Percentiles rank a stretch among this genome's conserved stretches.
phyloP scores from a whole-genome alignment of 1,139 yeast species.

The Geotrichum restrictum region DNA sequence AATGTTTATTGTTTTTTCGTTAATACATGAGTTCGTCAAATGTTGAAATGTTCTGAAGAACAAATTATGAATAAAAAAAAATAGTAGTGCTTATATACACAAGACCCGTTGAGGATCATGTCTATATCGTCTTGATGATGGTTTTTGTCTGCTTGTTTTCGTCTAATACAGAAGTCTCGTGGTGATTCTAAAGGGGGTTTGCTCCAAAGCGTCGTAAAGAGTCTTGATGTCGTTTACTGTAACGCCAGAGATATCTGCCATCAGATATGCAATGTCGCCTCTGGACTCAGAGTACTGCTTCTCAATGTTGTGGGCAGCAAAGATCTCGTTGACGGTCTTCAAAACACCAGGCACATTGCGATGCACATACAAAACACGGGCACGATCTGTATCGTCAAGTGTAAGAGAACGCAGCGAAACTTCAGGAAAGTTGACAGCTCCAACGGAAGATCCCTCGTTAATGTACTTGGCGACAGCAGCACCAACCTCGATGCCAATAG shows the following conservation, averaged over 20 bases:
- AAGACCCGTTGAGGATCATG: slow-evolving; percentile 7
- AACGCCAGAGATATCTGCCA: slow-evolving; percentile 95
- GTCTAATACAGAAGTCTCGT: slow-evolving; percentile 79
- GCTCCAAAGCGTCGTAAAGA: slow-evolving; percentile 79
- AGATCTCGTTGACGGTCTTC: slow-evolving; percentile 93
- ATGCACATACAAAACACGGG: slow-evolving; percentile 92
- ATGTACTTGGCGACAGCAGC: slow-evolving; percentile 82
- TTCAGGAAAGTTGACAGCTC: slow-evolving; percentile 99
- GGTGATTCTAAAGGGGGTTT: slow-evolving; percentile 86
- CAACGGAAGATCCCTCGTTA: slow-evolving; percentile 93
- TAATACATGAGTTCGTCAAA: slow-evolving; percentile 1
- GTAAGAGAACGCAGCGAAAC: slow-evolving; percentile 86
- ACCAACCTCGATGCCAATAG: slow-evolving; percentile 94
- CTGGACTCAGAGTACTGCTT: slow-evolving; percentile 95
- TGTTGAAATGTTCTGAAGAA: slow-evolving; percentile 7
- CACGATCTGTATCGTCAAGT: slow-evolving; percentile 76
- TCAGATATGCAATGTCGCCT: slow-evolving; percentile 93
- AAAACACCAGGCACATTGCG: slow-evolving; percentile 98
- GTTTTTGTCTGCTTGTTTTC: too few species aligned
- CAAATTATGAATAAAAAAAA: slow-evolving; percentile 3
- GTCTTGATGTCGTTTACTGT: slow-evolving; percentile 75
- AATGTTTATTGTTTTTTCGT: not conserved
- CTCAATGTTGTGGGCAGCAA: slow-evolving; percentile 92
- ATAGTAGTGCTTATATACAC: not conserved
- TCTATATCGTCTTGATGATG: too few species aligned